Conservation (phyloP, 495 filamentous ascomycete genomes). For the Rostrohypoxylon terebratum region DNA sequence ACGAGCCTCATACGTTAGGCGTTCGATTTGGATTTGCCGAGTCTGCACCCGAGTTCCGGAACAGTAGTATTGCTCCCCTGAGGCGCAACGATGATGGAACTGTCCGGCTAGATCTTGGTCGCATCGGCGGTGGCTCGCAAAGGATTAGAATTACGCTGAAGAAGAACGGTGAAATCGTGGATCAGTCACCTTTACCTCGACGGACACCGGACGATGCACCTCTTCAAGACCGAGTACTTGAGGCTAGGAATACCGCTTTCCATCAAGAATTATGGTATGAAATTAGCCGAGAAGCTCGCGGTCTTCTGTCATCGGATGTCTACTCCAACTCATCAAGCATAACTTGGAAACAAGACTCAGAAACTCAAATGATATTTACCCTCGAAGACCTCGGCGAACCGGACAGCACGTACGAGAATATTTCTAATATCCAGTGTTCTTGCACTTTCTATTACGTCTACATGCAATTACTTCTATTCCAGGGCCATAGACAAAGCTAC, state of each 20-base stretch:
- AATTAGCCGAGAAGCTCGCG: slow-evolving; percentile 81
- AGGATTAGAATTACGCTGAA: slow-evolving; percentile 72
- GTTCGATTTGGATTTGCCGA: slow-evolving; percentile 92
- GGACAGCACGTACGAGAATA: slow-evolving; percentile 45
- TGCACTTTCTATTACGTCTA: slow-evolving; percentile 53
- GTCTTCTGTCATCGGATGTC: slow-evolving; percentile 73
- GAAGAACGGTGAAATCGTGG: slow-evolving; percentile 59
- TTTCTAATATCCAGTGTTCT: slow-evolving; percentile 67
- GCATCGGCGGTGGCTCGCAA: slow-evolving; percentile 66
- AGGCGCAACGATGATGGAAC: slow-evolving; percentile 78
- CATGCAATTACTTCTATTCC: slow-evolving; percentile 76
- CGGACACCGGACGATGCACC: slow-evolving; percentile 54
- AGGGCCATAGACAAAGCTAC: slow-evolving; percentile 76
- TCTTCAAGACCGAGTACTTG: slow-evolving; percentile 74
- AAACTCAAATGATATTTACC: slow-evolving; percentile 71
- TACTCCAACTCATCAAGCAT: slow-evolving; percentile 68
- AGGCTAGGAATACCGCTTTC: slow-evolving; percentile 88
- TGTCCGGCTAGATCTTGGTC: slow-evolving; percentile 77
- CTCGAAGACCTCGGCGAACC: slow-evolving; percentile 70
- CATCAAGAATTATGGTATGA: slow-evolving; percentile 96
- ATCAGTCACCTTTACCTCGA: slow-evolving; percentile 61
- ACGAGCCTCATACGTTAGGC: slow-evolving; percentile 77
- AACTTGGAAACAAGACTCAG: slow-evolving; percentile 65
- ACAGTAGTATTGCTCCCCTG: slow-evolving; percentile 81
- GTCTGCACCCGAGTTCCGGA: slow-evolving; percentile 79